Percentiles rank a stretch among this genome's conserved stretches.
Conservation (phyloP, 495 filamentous ascomycete genomes). For the Astrothelium macrocarpum region DNA sequence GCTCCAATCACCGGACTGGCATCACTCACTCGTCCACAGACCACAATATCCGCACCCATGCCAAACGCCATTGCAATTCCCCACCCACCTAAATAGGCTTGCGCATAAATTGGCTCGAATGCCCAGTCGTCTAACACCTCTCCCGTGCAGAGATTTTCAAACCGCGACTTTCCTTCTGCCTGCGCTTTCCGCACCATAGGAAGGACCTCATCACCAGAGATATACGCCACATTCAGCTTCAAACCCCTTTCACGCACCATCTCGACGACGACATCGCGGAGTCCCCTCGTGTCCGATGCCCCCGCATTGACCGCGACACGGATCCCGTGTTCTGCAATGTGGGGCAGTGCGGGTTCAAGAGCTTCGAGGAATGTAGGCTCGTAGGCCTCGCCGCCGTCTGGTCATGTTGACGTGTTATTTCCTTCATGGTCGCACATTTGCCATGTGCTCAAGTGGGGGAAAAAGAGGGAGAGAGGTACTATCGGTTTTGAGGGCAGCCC, state of each 20-base stretch:
- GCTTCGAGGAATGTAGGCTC: constrained; percentile 46
- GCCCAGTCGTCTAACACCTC: constrained; percentile 40
- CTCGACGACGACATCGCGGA: constrained; percentile 38
- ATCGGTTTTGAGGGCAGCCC: constrained; percentile 37
- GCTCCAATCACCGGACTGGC: constrained; percentile 28
- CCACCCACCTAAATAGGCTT: constrained; percentile 31
- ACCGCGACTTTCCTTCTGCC: constrained; percentile 30
- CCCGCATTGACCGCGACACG: constrained; percentile 53
- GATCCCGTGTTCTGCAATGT: constrained; percentile 44
- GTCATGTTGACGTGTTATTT: constrained; percentile 6
- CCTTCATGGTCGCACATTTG: background rate
- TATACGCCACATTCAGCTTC: constrained; percentile 43
- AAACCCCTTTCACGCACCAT: constrained; percentile 38
- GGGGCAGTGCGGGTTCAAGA: constrained; percentile 41
- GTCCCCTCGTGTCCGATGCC: constrained; percentile 40
- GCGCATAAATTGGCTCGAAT: constrained; percentile 46
- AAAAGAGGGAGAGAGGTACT: constrained; percentile 3
- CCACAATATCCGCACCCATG: constrained; percentile 32
- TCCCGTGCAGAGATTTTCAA: constrained; percentile 46
- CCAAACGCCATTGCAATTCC: constrained; percentile 30
- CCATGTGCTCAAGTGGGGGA: too few species aligned
- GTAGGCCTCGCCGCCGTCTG: constrained; percentile 32
- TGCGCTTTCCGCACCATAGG: constrained; percentile 34
- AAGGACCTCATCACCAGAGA: constrained; percentile 46
- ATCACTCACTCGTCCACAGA: constrained; percentile 33